Conservation (phyloP, 2,329 filamentous ascomycete species). For the Botrytis aclada region DNA sequence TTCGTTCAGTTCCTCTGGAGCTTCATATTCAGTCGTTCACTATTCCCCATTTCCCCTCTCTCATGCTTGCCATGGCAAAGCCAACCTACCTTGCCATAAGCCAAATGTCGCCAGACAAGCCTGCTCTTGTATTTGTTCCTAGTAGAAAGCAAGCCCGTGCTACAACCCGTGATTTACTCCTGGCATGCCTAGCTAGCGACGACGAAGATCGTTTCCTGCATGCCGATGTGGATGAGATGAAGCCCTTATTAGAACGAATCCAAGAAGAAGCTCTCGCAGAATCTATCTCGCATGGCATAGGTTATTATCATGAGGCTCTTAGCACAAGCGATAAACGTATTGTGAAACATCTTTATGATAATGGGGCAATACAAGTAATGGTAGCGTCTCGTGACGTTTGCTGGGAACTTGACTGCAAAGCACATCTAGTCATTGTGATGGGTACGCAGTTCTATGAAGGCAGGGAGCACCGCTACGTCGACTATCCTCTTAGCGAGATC, state of each 20-base stretch:
- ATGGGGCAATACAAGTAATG: conserved; percentile 69
- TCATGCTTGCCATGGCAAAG: conserved; percentile 98
- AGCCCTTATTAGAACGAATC: conserved; percentile 75
- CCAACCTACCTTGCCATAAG: conserved; percentile 87
- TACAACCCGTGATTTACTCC: conserved; percentile 81
- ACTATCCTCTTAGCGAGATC: conserved; percentile 91
- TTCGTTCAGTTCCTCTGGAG: conserved; percentile 84
- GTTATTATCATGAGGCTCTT: conserved; percentile 94
- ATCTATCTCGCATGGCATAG: conserved; percentile 88
- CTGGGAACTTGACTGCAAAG: conserved; percentile 87
- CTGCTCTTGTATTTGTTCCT: conserved; percentile 87
- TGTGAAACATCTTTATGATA: conserved; percentile 82
- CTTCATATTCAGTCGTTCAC: conserved; percentile 94
- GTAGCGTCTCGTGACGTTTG: conserved; percentile 83
- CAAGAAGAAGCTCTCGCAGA: conserved; percentile 85
- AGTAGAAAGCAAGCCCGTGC: conserved; percentile 88
- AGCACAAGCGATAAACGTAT: conserved; percentile 88
- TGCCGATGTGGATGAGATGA: conserved; percentile 75
- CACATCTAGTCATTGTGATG: conserved; percentile 93
- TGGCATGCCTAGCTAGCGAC: conserved; percentile 83
- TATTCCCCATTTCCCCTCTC: conserved; percentile 93
- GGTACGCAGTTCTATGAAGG: conserved; percentile 97
- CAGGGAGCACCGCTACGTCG: conserved; percentile 92
- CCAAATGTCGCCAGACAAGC: conserved; percentile 84
- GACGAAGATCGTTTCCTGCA: conserved; percentile 93